Evolutionary conservation across 768 basidiomycete species (phyloP).

Genomic region (Trametes coccinea): DNA sequence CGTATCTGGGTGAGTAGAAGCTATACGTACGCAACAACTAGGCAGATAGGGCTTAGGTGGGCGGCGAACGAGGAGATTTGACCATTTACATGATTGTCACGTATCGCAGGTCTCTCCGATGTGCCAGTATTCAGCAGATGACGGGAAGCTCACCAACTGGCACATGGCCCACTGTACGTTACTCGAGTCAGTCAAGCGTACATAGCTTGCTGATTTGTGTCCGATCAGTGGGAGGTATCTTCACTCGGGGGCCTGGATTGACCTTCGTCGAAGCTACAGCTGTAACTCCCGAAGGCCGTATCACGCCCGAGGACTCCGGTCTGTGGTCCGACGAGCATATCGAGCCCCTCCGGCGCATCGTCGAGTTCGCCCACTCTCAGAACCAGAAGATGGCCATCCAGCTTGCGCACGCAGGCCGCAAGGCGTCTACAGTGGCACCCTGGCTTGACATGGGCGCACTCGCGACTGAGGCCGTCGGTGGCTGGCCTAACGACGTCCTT

Average conservation of each 20-base stretch:
- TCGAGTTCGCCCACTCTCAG: constrained; percentile 70
- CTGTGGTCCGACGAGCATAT: constrained; percentile 65
- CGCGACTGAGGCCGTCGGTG: constrained; percentile 42
- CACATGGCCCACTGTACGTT: constrained; percentile 49
- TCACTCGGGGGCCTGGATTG: constrained; percentile 54
- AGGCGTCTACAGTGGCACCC: constrained; percentile 62
- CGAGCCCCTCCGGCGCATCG: constrained; percentile 48
- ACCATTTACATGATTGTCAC: background rate
- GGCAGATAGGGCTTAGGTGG: too few species aligned
- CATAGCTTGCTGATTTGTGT: background rate
- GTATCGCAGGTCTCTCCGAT: constrained; percentile 49
- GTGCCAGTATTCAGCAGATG: constrained; percentile 59
- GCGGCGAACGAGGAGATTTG: too few species aligned
- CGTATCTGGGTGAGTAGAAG: constrained; percentile 28
- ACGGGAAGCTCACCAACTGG: constrained; percentile 56
- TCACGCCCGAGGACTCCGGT: constrained; percentile 60
- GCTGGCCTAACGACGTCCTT: constrained; percentile 37
- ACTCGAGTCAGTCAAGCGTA: too few species aligned
- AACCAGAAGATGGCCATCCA: constrained; percentile 75
- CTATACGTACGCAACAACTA: too few species aligned
- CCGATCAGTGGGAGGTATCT: constrained; percentile 49
- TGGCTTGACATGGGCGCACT: constrained; percentile 54
- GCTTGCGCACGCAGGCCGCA: constrained; percentile 74
- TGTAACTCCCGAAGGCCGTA: constrained; percentile 58
- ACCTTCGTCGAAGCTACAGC: constrained; percentile 69